Evolutionary conservation across 495 filamentous ascomycete species (phyloP), one percentile per base, ranked within the genome.

Genomic region (Sordaria brevicollis): DNA sequence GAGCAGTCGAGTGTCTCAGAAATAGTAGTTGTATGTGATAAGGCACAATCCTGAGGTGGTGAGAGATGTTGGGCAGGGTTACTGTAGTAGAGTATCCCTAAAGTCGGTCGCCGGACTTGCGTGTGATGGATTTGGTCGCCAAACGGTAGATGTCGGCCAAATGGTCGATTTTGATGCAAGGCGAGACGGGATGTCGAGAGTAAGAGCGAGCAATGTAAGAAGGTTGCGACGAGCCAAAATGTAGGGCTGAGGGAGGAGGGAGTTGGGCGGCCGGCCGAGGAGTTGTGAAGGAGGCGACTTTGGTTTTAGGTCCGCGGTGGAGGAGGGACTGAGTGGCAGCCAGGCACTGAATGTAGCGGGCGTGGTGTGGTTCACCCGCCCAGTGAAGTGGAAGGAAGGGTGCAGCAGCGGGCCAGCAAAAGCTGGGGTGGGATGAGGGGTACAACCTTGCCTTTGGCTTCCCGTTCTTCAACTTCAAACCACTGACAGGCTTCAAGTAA

Each of bases 241-340:
- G 37, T 75, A 77, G 72, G 75, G 75, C 75, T 75, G 74, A 77
- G 67, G 71, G 62, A 35, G 35, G 35, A 38, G 25, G 38, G 41
- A 41, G 74, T 76, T 77, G 76, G 72, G 76, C 71, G 74, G 71
- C 70, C 69, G 74, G 69, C 43, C 68, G 71, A 68, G 36, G 36
- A 19, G 31, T 66, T 66, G 49, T 19, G 65, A 35, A 37, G 33
- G 35, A 66, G 66, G 38, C 66, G 25, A 31, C 25, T 43, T n/a
- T n/a, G n/a, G n/a, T n/a, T 31, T 31, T 39, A 54, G 38, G 66
- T 49, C 34, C 34, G 66, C 35, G n/a, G 25, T 29, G 35, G 35
- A 65, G 54, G 54, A 21, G 38, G 38, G 38, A 57, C 49, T 57
- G 49, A 31, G 25, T 62, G 49, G 49, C 49, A 31, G 49, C 49